Base-by-base conservation (phyloP, 495 filamentous ascomycete species). In the Halenospora varia region DNA sequence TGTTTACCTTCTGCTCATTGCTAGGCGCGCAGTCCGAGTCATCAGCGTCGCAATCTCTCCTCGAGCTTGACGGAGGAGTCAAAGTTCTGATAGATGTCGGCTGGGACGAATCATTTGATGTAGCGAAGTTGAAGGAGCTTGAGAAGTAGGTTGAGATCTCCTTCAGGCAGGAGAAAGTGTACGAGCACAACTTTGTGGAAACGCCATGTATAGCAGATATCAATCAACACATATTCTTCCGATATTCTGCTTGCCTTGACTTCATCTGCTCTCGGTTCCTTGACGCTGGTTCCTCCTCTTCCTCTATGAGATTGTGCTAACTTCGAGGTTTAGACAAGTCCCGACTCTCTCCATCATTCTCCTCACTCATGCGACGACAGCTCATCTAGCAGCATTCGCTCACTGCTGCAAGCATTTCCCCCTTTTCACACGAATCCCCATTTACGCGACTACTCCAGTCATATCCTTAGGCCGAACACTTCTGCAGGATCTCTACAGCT, bases 341-440 rank as follows among this genome's bases (percentile, higher is more conserved):
- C 85, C 92, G 8, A 96, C 93, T 6, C 80, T 99, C 25, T 97
- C 94, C 9, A 74, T 99, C 53, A 88, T 99, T 66, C 89, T 99
- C 26, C 82, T 99, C 57, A 97, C 94, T 2, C 94, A 99, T 67
- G 88, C 94, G 48, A 97, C 92, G 2, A 81, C 88, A 20, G 79
- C 88, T 25, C 95, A 97, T 70, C 82, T 99, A 52, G 94, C 88
- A 57, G 95, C 94, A 46, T 96, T 88, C 65, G 94, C 89, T 44
- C 92, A 99, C 69, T 96, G 92, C 77, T 99, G 95, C 82, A 96
- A 96, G 70, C 84, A 96, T 70, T 87, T 96, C 62, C 92, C 95
- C 52, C 81, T 87, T 42, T 97, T 99, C 72, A 87, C 86, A 0
- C 84, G 90, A 56, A 92, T 99, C 56, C 94, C 94, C n/a, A 84